phyloP scores from a whole-genome alignment of 2,329 filamentous ascomycete species.

The Pyricularia sp. region DNA sequence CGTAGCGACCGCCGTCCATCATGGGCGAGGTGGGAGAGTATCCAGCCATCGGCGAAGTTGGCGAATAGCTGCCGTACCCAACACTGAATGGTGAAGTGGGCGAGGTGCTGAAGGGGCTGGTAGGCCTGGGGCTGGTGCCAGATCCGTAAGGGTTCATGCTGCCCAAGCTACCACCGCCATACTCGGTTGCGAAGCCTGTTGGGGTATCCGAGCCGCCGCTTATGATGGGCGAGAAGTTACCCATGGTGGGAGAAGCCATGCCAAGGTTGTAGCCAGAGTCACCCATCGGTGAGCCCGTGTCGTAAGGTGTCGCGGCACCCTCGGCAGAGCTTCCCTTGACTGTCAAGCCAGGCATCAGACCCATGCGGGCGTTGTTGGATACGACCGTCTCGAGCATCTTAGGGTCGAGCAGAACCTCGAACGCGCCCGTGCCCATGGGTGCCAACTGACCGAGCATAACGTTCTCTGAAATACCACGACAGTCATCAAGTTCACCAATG shows the following conservation, averaged over 20 bases:
- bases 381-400: slow-evolving; percentile 94
- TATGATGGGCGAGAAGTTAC: slow-evolving; percentile 70
- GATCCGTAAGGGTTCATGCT: slow-evolving; percentile 47
- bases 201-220: slow-evolving; percentile 63
- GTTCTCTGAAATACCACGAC: slow-evolving; percentile 96
- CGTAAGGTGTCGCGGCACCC: slow-evolving; percentile 90
- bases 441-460: slow-evolving; percentile 97
- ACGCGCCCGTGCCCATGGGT: slow-evolving; percentile 92
- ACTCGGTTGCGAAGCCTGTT: slow-evolving; percentile 55
- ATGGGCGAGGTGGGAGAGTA: slow-evolving; percentile 72
- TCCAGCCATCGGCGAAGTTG: slow-evolving; percentile 63
- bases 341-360: slow-evolving; percentile 70
- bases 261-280: slow-evolving; percentile 57
- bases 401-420: slow-evolving; percentile 87
- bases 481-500: slow-evolving; percentile 92
- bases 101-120: slow-evolving; percentile 69
- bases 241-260: slow-evolving; percentile 52
- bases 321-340: slow-evolving; percentile 66
- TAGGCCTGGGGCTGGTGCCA: slow-evolving; percentile 54
- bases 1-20: slow-evolving; percentile 41
- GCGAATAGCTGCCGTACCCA: slow-evolving; percentile 54
- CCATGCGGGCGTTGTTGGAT: slow-evolving; percentile 81
- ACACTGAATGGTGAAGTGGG: slow-evolving; percentile 55
- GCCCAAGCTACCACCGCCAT: slow-evolving; percentile 38
- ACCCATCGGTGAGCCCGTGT: slow-evolving; percentile 71